Percentiles rank a stretch among this genome's conserved stretches.
Evolutionary conservation across 192 early-diverging fungal species (phyloP).

Genomic region (Geranomyces variabilis): DNA sequence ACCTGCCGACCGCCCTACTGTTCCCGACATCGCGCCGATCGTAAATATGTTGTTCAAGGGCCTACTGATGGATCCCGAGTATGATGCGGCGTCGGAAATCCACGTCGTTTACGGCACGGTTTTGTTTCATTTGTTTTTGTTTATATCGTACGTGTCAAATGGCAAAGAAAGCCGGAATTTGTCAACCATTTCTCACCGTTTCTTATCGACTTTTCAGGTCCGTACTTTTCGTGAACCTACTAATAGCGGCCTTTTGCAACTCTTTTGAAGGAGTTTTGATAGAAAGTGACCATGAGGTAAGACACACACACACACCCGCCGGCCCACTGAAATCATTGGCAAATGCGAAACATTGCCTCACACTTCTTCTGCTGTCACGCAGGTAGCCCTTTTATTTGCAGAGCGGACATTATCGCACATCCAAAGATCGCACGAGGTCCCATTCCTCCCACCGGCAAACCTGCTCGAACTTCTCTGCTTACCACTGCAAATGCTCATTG

Average conservation of each 20-base stretch:
- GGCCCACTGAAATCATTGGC: no score
- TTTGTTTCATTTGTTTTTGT: constrained; percentile 26
- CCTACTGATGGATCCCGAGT: constrained; percentile 22
- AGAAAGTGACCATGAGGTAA: constrained; percentile 14
- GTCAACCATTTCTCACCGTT: not conserved
- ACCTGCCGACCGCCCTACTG: not conserved
- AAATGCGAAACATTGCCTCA: no score
- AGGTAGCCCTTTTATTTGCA: constrained; percentile 14
- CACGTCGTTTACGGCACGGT: constrained; percentile 21
- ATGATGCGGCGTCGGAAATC: constrained; percentile 15
- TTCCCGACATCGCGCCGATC: constrained; percentile 5
- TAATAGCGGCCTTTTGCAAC: constrained; percentile 32
- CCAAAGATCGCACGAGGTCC: constrained; percentile 22
- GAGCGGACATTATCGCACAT: constrained; percentile 27
- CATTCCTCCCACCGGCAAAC: constrained; percentile 34
- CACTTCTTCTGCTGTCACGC: not conserved
- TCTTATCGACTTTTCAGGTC: constrained; percentile 1
- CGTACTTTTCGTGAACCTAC: constrained; percentile 28
- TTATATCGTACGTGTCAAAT: constrained; percentile 9
- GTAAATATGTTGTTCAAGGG: constrained; percentile 18
- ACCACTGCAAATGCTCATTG: constrained; percentile 4
- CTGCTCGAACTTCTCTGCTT: constrained; percentile 22
- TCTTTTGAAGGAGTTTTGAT: constrained; percentile 22
- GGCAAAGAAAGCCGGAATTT: not conserved
- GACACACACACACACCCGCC: not conserved